Conservation (phyloP, 495 filamentous ascomycete species). For the Neurospora sublineolata region DNA sequence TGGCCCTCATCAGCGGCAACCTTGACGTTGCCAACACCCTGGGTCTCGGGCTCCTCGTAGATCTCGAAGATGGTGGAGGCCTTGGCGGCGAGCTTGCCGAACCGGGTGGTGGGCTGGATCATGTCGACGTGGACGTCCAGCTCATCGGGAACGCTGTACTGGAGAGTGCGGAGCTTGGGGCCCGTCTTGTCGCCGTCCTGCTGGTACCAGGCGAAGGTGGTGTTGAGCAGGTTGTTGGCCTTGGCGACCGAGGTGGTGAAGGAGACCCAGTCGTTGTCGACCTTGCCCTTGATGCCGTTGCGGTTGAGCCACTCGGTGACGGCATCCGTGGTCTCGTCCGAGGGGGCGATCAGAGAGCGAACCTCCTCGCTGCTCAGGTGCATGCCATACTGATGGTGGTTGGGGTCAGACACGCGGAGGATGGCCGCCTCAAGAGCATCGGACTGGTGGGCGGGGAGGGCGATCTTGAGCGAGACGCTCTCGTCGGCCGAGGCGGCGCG, state of each 20-base stretch:
- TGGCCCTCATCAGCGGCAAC: conserved; percentile 14
- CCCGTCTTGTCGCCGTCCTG: conserved; percentile 25
- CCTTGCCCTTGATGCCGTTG: conserved; percentile 36
- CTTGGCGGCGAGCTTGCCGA: conserved; percentile 26
- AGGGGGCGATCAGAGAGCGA: conserved; percentile 40
- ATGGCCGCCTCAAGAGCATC: conserved; percentile 44
- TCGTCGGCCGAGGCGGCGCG: conserved; percentile 22
- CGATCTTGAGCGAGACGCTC: conserved; percentile 23
- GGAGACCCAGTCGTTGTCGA: conserved; percentile 35
- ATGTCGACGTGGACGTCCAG: conserved; percentile 49
- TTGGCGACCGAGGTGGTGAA: conserved; percentile 37
- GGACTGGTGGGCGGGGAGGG: conserved; percentile 27
- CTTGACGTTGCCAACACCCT: conserved; percentile 2
- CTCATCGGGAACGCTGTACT: conserved; percentile 51
- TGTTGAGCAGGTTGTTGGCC: conserved; percentile 37
- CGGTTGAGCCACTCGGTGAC: conserved; percentile 39
- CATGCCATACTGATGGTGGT: conserved; percentile 42
- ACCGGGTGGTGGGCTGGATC: conserved; percentile 59
- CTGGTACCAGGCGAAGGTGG: conserved; percentile 31
- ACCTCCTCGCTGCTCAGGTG: conserved; percentile 42
- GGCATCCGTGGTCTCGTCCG: conserved; percentile 27
- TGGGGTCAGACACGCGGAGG: conserved; percentile 45
- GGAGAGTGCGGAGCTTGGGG: conserved; percentile 41
- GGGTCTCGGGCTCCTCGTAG: conserved; percentile 2
- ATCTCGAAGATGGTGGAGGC: conserved; percentile 20